Percentiles rank a stretch among this genome's conserved stretches.
These are phyloP conservation scores for Rubia yunnanensis DNA, from an alignment of 257 asterid genomes.

Conservation along the genomic window DNA sequence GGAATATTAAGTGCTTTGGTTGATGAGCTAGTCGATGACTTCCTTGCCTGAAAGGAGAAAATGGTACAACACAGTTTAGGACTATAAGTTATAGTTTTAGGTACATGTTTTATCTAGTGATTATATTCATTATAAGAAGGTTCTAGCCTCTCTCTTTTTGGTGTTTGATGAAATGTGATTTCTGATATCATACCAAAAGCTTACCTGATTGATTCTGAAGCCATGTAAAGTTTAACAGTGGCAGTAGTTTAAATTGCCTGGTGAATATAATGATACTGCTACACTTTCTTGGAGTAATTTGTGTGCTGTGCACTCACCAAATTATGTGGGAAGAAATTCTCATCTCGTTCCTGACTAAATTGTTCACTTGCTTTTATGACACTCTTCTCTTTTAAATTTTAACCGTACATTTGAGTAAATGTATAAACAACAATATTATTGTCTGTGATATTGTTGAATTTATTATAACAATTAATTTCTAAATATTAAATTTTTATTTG, in stretches of 20 bases:
- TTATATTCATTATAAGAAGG: neutral
- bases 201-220: neutral
- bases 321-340: too few species aligned
- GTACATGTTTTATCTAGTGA: constrained; percentile 7
- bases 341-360: too few species aligned
- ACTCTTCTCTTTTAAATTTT: too few species aligned
- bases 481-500: too few species aligned
- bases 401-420: too few species aligned
- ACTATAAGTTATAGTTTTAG: constrained; percentile 10
- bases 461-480: too few species aligned
- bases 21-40: constrained; percentile 63
- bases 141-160: neutral
- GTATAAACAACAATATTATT: too few species aligned
- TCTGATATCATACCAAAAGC: neutral
- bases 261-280: neutral
- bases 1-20: constrained; percentile 53
- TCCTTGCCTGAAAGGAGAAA: constrained; percentile 20
- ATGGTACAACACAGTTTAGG: neutral
- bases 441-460: too few species aligned
- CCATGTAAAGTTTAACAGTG: neutral
- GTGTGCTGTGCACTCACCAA: too few species aligned
- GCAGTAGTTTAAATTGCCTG: neutral
- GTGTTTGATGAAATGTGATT: neutral
- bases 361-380: too few species aligned
- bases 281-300: neutral